These are phyloP conservation scores for Alternaria sp. DNA, from an alignment of 2,329 filamentous ascomycete genomes.

Conservation along the genomic window DNA sequence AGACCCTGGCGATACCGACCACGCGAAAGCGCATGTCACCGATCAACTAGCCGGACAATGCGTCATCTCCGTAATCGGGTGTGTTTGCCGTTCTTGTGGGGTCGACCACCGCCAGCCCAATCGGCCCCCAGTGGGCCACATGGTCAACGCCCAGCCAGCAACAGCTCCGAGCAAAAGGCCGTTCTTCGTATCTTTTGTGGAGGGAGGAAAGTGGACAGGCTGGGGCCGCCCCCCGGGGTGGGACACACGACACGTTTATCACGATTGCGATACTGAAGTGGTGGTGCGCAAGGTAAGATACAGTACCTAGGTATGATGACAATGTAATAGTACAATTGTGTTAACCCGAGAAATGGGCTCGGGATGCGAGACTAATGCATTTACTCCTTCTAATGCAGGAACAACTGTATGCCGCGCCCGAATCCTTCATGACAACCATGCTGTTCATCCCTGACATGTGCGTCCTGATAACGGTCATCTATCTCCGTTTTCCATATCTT, in stretches of 20 bases:
- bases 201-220: not conserved
- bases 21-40: conserved; percentile 1
- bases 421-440: not conserved
- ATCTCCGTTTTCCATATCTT: not conserved
- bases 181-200: conserved; percentile 9
- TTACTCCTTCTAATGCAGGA: conserved; percentile 1
- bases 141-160: not conserved
- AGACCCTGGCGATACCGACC: not conserved
- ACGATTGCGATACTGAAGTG: not conserved
- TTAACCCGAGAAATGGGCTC: not conserved
- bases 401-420: not conserved
- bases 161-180: conserved; percentile 2
- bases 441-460: not conserved
- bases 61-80: conserved; percentile 12
- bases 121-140: not conserved
- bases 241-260: not conserved
- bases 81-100: not conserved
- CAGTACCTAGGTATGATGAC: not conserved
- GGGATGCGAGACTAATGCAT: not conserved
- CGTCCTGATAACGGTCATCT: not conserved
- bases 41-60: not conserved
- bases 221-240: not conserved
- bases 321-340: not conserved
- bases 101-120: not conserved
- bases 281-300: not conserved